These are phyloP conservation scores for Senna tora DNA, from an alignment of 306 rosid species.

Conservation along the genomic window DNA sequence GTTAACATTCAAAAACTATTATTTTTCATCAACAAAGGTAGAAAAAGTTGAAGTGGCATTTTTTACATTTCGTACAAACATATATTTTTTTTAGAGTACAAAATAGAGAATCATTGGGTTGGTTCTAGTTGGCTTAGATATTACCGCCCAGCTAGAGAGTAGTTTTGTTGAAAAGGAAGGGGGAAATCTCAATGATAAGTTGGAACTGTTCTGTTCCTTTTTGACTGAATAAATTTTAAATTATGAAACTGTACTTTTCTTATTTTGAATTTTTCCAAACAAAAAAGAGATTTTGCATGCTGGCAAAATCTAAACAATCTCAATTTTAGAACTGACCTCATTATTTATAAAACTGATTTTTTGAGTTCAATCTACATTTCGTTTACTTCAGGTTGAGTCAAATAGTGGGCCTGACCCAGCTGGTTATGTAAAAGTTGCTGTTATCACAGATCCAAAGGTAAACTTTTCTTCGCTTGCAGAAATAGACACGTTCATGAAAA, in stretches of 20 bases:
- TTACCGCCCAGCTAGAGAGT: background rate
- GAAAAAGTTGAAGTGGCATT: background rate
- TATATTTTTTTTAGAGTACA: background rate
- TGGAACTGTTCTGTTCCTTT: background rate
- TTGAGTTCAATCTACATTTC: background rate
- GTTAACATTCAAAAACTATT: too few species aligned
- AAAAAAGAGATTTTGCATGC: background rate
- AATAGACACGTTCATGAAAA: background rate
- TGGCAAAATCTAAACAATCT: background rate
- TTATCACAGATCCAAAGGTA: conserved; percentile 87
- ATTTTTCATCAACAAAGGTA: too few species aligned
- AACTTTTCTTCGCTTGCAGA: conserved; percentile 23
- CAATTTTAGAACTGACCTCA: background rate
- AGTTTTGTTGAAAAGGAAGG: background rate
- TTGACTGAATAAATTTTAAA: background rate
- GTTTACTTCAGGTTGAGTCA: conserved; percentile 43
- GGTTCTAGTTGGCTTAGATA: background rate
- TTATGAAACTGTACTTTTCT: background rate
- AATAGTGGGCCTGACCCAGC: conserved; percentile 33
- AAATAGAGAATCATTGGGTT: background rate
- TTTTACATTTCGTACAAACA: background rate
- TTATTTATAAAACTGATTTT: conserved; percentile 16
- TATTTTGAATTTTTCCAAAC: too few species aligned
- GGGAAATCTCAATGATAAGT: background rate
- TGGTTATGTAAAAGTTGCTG: conserved; percentile 69